phyloP scores from a whole-genome alignment of 2,329 filamentous ascomycete genomes.

The Fusarium luffae region DNA sequence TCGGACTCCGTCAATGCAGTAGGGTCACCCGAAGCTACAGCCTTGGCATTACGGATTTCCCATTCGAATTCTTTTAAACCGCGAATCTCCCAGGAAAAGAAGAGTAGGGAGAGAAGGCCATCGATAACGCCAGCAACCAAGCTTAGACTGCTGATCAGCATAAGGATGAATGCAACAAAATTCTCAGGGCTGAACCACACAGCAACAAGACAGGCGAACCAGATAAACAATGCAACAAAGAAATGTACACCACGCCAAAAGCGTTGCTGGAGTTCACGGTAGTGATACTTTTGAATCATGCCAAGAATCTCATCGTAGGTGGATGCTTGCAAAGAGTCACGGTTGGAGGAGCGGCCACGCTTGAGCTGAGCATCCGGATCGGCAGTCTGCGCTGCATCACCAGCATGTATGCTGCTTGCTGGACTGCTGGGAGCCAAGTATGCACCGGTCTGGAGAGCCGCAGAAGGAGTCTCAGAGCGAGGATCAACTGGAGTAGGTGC shows the following conservation, averaged over 20 bases:
- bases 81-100: slow-evolving; percentile 85
- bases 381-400: slow-evolving; percentile 35
- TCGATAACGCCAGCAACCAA: slow-evolving; percentile 82
- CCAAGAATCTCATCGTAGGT: slow-evolving; percentile 68
- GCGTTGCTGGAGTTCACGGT: slow-evolving; percentile 78
- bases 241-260: slow-evolving; percentile 81
- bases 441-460: slow-evolving; percentile 43
- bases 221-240: slow-evolving; percentile 70
- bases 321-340: slow-evolving; percentile 31
- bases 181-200: slow-evolving; percentile 87
- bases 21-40: slow-evolving; percentile 50
- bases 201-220: slow-evolving; percentile 79
- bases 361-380: slow-evolving; percentile 51
- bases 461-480: slow-evolving; percentile 37
- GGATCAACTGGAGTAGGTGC: slow-evolving; percentile 25
- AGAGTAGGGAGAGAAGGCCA: slow-evolving; percentile 86
- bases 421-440: slow-evolving; percentile 42
- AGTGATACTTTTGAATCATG: slow-evolving; percentile 74
- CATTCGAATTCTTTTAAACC: slow-evolving; percentile 91
- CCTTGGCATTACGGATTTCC: slow-evolving; percentile 81
- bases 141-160: slow-evolving; percentile 81
- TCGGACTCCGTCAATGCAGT: slow-evolving; percentile 36
- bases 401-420: slow-evolving; percentile 40
- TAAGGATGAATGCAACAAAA: slow-evolving; percentile 82
- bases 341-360: slow-evolving; percentile 33